Base-by-base conservation (phyloP, 352 stramenopile genomes). In the Blastocystis sp. region DNA sequence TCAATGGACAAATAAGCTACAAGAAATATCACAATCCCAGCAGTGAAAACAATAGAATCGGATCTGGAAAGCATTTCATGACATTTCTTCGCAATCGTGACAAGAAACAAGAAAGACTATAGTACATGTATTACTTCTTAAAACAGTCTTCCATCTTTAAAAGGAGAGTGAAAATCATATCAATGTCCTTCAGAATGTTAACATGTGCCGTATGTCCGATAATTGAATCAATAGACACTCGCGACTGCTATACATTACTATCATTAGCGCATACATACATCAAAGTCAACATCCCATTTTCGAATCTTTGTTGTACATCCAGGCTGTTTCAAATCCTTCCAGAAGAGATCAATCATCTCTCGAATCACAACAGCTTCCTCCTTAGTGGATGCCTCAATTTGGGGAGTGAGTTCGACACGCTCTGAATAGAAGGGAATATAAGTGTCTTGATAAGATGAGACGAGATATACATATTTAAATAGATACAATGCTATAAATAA, bases 91-190 rank as follows among this genome's bases (percentile, higher is more conserved):
- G 56, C 56, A 13, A 62, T 3, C 3, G 5, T 54, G 19, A n/a
- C 24, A 51, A 37, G 35, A 76, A 76, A 76, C 27, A 54, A 48
- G 64, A 22, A 48, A 33, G 56, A 62, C 19, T 62, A 62, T 62
- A 33, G 27, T 62, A 62, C 56, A 62, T 33, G 27, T 62, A 62
- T 13, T 62, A 62, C 19, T 62, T 33, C 27, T 56, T 51, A 66
- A 84, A 84, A 40, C 73, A 84, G 37, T 84, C 73, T 22, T 60
- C 33, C n/a, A 84, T 84, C 53, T 84, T 84, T n/a, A 84, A 66
- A 30, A 84, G 24, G n/a, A 84, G 48, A 15, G 73, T 40, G 22
- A 66, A 84, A 35, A 84, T 24, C 48, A 84, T 84, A 30, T 68
- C 53, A 30, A 84, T 53, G 53, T 84, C 73, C 24, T 53, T 84